Evolutionary conservation across 2,329 filamentous ascomycete species (phyloP).

Genomic region (Penicillium verrucosum): DNA sequence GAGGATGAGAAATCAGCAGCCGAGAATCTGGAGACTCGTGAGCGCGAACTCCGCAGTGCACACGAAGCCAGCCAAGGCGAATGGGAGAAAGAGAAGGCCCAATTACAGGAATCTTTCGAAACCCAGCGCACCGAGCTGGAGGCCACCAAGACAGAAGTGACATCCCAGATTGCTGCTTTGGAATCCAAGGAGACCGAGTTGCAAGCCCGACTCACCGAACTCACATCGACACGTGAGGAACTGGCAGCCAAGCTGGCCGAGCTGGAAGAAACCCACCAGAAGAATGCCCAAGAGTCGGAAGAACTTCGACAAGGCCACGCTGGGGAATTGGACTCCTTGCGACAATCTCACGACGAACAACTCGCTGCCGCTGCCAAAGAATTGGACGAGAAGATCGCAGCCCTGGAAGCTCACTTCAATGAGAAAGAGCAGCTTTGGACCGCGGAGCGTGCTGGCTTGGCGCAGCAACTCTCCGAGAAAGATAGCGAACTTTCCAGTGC

Average conservation of each 20-base stretch:
- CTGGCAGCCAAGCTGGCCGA: constrained; percentile 30
- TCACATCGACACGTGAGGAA: constrained; percentile 28
- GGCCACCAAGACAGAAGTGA: constrained; percentile 27
- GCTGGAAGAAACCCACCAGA: constrained; percentile 30
- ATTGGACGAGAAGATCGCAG: constrained; percentile 26
- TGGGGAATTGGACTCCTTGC: constrained; percentile 25
- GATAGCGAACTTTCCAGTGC: constrained; percentile 41
- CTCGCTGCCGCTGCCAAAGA: constrained; percentile 26
- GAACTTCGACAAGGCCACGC: constrained; percentile 24
- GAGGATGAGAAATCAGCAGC: constrained; percentile 42
- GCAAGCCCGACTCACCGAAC: constrained; percentile 26
- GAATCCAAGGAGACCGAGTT: constrained; percentile 35
- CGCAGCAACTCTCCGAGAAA: constrained; percentile 41
- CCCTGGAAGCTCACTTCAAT: constrained; percentile 26
- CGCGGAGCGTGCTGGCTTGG: constrained; percentile 31
- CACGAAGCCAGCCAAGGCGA: constrained; percentile 34
- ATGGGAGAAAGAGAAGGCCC: constrained; percentile 39
- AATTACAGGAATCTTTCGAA: constrained; percentile 37
- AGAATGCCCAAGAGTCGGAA: constrained; percentile 28
- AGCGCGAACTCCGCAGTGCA: constrained; percentile 45
- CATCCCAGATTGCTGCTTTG: constrained; percentile 33
- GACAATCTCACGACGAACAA: constrained; percentile 25
- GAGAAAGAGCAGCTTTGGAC: constrained; percentile 36
- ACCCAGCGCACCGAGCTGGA: constrained; percentile 38
- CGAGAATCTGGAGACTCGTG: constrained; percentile 37